Conservation (phyloP, 371 early-diverging fungal species). For the Dichotomocladium elegans region DNA sequence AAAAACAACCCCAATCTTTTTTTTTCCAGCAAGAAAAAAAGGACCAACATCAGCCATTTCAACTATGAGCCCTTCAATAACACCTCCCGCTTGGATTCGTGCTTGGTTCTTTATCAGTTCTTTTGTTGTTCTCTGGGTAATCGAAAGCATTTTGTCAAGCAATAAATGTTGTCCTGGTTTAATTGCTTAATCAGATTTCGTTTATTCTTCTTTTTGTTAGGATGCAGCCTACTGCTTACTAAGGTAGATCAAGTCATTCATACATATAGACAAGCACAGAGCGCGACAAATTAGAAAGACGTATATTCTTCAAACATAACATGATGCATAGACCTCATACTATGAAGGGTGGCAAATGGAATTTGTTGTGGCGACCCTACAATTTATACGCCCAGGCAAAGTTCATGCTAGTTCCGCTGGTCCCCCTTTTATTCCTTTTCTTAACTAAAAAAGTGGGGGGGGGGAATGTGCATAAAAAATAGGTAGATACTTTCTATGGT, state of each 20-base stretch:
- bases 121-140: slow-evolving; percentile 26
- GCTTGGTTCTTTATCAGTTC: slow-evolving; percentile 25
- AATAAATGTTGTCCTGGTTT: not conserved
- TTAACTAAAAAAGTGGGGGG: no score
- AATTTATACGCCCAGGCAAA: slow-evolving; percentile 31
- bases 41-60: no score
- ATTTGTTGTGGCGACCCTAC: slow-evolving; percentile 35
- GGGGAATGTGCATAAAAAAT: not conserved
- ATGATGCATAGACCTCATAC: slow-evolving; percentile 23
- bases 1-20: no score
- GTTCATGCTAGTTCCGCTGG: not conserved
- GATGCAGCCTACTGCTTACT: slow-evolving; percentile 37
- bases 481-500: slow-evolving; percentile 41
- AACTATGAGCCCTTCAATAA: no score
- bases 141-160: no score
- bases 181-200: not conserved
- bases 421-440: not conserved
- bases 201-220: slow-evolving; percentile 9
- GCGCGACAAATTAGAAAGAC: not conserved
- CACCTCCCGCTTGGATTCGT: slow-evolving; percentile 16
- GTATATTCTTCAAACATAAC: no score
- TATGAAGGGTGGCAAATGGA: slow-evolving; percentile 32
- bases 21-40: no score
- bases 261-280: not conserved
- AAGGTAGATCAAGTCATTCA: no score